Conservation (phyloP, 208 protist genomes). For the Dictyostelium gargantuum region DNA sequence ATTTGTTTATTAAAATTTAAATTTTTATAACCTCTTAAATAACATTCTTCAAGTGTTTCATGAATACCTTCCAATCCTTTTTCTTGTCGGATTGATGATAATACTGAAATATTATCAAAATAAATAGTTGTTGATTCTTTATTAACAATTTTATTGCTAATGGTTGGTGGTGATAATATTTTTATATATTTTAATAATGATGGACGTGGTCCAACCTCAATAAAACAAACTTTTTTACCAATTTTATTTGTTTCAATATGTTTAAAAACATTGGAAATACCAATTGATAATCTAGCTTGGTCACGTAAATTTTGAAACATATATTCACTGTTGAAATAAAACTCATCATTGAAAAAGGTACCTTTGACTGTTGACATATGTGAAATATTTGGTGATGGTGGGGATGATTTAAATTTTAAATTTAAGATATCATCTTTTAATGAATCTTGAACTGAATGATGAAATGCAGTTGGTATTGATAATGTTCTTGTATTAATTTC, state of each 20-base stretch:
- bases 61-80: neutral
- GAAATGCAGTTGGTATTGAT: constrained; percentile 27
- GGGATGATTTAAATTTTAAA: neutral
- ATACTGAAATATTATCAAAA: neutral
- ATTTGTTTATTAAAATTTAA: neutral
- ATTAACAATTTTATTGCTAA: neutral
- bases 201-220: constrained; percentile 30
- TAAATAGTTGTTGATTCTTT: neutral
- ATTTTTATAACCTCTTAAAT: neutral
- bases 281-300: constrained; percentile 5
- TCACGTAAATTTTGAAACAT: constrained; percentile 37
- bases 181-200: neutral
- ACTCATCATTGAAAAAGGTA: neutral
- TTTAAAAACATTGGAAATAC: neutral
- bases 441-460: constrained; percentile 18
- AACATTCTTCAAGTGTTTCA: neutral
- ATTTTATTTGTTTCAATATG: neutral
- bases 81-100: neutral
- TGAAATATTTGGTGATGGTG: neutral
- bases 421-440: constrained; percentile 1
- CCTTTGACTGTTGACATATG: constrained; percentile 41
- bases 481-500: neutral
- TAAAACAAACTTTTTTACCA: neutral
- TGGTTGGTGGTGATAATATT: neutral
- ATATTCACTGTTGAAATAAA: constrained; percentile 1